Evolutionary conservation across 768 basidiomycete genomes (phyloP).

Genomic region (Mycena galopus): DNA sequence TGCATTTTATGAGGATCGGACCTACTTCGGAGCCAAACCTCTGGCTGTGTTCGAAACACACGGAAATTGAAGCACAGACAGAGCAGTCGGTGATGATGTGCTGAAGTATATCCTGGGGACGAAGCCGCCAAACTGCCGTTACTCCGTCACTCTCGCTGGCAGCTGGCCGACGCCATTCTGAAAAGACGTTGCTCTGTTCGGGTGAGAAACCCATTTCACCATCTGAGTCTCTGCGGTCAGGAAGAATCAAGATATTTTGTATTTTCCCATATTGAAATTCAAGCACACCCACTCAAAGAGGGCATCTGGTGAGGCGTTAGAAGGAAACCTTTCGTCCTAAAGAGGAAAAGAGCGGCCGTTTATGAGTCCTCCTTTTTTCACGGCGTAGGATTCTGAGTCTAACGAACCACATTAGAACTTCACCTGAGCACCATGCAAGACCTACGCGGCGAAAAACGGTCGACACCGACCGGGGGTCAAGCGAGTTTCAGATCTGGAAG

Average conservation of each 20-base stretch:
- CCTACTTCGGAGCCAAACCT: conserved; percentile 71
- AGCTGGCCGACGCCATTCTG: conserved; percentile 56
- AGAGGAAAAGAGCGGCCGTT: conserved; percentile 58
- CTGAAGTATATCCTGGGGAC: conserved; percentile 80
- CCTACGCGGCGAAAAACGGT: conserved; percentile 65
- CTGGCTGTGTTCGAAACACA: conserved; percentile 80
- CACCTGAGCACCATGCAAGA: conserved; percentile 20
- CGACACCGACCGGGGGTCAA: conserved; percentile 61
- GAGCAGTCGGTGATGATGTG: conserved; percentile 91
- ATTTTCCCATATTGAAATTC: background rate
- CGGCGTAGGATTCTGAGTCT: conserved; percentile 58
- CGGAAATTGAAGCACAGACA: conserved; percentile 85
- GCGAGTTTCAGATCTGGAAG: conserved; percentile 20
- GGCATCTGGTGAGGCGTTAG: background rate
- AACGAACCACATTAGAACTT: conserved; percentile 11
- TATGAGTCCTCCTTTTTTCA: conserved; percentile 59
- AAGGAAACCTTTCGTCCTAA: conserved; percentile 56
- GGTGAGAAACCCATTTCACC: conserved; percentile 60
- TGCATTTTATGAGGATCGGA: background rate
- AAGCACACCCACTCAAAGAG: conserved; percentile 24
- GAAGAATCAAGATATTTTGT: background rate
- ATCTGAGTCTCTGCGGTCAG: conserved; percentile 55
- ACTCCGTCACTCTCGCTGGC: conserved; percentile 35
- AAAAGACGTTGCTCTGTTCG: conserved; percentile 57
- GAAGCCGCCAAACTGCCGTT: conserved; percentile 44